Conservation (phyloP, 2,329 filamentous ascomycete genomes). For the Ophiosphaerella herpotricha region DNA sequence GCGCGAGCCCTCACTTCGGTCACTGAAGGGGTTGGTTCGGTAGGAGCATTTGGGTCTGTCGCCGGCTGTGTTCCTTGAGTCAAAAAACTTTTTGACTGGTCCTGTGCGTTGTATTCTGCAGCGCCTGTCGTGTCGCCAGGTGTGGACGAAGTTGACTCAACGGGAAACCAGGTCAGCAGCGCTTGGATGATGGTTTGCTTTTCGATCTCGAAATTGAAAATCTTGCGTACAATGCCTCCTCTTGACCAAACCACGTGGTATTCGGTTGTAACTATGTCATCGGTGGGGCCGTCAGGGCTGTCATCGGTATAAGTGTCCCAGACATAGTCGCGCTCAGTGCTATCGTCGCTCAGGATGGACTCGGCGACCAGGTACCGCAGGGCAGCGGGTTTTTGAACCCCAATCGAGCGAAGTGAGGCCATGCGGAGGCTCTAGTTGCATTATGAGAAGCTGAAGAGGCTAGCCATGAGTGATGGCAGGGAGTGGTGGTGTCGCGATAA, state of each 20-base stretch:
- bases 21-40: constrained; percentile 19
- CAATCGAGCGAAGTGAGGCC: constrained; percentile 89
- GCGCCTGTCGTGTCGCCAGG: constrained; percentile 11
- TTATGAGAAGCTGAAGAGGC: constrained; percentile 34
- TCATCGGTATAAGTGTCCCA: constrained; percentile 70
- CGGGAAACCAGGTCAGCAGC: constrained; percentile 79
- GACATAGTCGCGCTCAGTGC: constrained; percentile 67
- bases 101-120: constrained; percentile 15
- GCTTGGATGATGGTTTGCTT: constrained; percentile 86
- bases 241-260: constrained; percentile 86
- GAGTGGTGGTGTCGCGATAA: constrained; percentile 2
- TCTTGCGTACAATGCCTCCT: constrained; percentile 80
- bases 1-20: constrained; percentile 55
- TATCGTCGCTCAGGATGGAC: constrained; percentile 71
- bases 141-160: constrained; percentile 35
- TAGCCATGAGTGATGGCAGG: not conserved
- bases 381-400: constrained; percentile 85
- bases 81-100: constrained; percentile 28
- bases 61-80: constrained; percentile 42
- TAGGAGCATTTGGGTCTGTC: constrained; percentile 29
- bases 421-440: constrained; percentile 56
- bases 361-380: constrained; percentile 83
- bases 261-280: constrained; percentile 79
- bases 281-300: constrained; percentile 59
- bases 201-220: constrained; percentile 84